Evolutionary conservation across 2,329 filamentous ascomycete species (phyloP).

Genomic region (Chaetomiaceae sp.): DNA sequence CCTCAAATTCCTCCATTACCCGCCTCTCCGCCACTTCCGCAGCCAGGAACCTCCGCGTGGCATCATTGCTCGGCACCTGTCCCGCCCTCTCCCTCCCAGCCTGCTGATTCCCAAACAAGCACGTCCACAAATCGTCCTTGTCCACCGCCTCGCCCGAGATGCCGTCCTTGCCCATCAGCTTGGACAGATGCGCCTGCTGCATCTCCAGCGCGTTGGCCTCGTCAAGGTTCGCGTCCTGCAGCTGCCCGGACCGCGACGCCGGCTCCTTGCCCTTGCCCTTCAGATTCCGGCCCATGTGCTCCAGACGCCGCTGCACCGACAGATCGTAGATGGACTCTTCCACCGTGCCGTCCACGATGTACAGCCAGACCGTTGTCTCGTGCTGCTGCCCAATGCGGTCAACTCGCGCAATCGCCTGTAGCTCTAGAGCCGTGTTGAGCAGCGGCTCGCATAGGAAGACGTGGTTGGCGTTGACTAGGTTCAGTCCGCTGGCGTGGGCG

Average conservation of each 20-base stretch:
- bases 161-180: constrained; percentile 63
- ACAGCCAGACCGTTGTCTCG: constrained; percentile 91
- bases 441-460: constrained; percentile 93
- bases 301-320: constrained; percentile 69
- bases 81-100: constrained; percentile 23
- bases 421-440: constrained; percentile 85
- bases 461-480: constrained; percentile 86
- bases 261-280: constrained; percentile 29
- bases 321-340: constrained; percentile 89
- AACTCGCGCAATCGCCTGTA: constrained; percentile 91
- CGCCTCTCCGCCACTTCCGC: constrained; percentile 40
- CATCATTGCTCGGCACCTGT: constrained; percentile 28
- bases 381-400: constrained; percentile 88
- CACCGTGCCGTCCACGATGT: constrained; percentile 82
- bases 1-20: constrained; percentile 2
- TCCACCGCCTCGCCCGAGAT: constrained; percentile 74
- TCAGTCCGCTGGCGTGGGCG: constrained; percentile 81
- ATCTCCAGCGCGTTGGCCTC: constrained; percentile 80
- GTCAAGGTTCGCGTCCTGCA: constrained; percentile 62
- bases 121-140: constrained; percentile 78
- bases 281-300: constrained; percentile 57
- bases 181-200: constrained; percentile 63
- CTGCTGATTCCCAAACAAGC: constrained; percentile 62
- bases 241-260: constrained; percentile 8
- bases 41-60: constrained; percentile 37